Percentiles rank a stretch among this genome's conserved stretches.
Evolutionary conservation across 2,329 filamentous ascomycete species (phyloP).

Genomic region (Colletotrichum sp.): DNA sequence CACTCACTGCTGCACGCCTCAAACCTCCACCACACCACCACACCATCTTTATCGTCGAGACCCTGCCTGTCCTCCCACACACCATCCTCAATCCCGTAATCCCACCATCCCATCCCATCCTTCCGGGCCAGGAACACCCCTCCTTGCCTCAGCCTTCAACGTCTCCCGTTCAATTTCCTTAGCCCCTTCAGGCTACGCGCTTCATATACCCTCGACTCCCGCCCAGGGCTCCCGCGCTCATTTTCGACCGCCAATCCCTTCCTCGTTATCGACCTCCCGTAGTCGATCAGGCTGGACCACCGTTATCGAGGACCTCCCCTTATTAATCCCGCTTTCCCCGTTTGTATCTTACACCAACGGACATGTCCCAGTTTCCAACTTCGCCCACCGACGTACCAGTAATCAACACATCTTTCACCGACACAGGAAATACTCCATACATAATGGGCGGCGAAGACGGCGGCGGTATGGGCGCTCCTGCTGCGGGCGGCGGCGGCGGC

Average conservation of each 20-base stretch:
- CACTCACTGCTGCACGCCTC: neutral
- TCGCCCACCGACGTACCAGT: conserved; percentile 3
- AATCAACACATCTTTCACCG: neutral
- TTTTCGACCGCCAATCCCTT: neutral
- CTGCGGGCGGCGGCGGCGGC: neutral
- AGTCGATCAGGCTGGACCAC: neutral
- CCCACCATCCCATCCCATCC: neutral
- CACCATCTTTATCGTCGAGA: neutral
- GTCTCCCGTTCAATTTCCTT: neutral
- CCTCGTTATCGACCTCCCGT: neutral
- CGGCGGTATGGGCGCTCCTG: neutral
- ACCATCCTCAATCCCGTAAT: neutral
- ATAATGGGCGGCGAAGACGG: conserved; percentile 17
- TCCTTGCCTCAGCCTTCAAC: neutral
- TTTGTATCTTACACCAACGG: neutral
- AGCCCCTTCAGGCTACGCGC: neutral
- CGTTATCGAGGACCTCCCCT: neutral
- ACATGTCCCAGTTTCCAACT: neutral
- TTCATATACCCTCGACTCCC: neutral
- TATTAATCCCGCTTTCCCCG: neutral
- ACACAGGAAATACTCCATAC: neutral
- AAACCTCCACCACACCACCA: neutral
- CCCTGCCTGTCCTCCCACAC: neutral
- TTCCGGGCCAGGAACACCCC: neutral
- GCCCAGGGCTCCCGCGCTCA: neutral